Base-by-base conservation (phyloP, 352 stramenopile genomes). In the Paralagenidium karlingii region DNA sequence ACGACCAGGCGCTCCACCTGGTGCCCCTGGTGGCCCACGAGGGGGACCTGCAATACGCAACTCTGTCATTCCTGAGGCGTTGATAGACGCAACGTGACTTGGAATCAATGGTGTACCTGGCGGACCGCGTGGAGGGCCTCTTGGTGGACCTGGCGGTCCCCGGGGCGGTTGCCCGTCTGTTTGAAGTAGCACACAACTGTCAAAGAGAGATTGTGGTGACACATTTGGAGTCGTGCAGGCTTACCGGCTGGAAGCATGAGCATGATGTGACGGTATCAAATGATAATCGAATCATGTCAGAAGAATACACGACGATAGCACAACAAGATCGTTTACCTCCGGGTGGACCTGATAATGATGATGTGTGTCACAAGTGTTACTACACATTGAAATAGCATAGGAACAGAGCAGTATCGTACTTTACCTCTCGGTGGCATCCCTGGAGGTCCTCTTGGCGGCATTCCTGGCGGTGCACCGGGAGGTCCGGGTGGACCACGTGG, bases 1-100 rank as follows among this genome's bases (percentile, higher is more conserved):
- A 16, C 89, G 85, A 36, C 74, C 63, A 34, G 89, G 78, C 9
- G 70, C 71, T 3, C 66, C 55, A 10, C 63, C 54, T 7, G 63
- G 52, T 36, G 71, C 49, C 0, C 54, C 58, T 33, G 56, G 45
- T 4, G 60, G 56, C 9, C 53, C 61, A 28, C 52, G 61, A 38
- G 62, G 60, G 20, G 53, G 49, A 15, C 47, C 45, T 18, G 56
- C 38, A 40, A 51, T 12, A 24, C 29, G 31, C 13, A 20, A 25
- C 24, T 34, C 26, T 13, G 11, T 37, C 27, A 44, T 39, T 28
- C 40, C 30, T 36, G 7, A 3, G 3, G 19, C 7, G 7, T 36
- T 36, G 7, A 33, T 36, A 7, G 19, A 20, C 7, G 8, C 7
- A 36, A 3, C 22, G 7, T 36, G 16, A 36, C 22, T 20, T 36